Evolutionary conservation across 345 rosid genomes (phyloP).

Genomic region (Hibiscus mutabilis): DNA sequence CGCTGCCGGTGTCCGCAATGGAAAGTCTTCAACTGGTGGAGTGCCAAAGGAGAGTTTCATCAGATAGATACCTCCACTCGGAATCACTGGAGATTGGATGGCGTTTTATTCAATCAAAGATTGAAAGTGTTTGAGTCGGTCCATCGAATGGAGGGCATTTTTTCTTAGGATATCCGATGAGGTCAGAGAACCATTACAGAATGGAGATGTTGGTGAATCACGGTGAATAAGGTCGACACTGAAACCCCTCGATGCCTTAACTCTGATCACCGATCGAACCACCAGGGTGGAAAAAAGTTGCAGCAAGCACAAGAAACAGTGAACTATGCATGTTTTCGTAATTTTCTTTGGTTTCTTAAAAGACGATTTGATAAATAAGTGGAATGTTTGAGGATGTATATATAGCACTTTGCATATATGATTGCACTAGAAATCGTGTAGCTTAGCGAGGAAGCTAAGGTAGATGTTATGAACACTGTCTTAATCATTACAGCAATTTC

Average conservation of each 20-base stretch:
- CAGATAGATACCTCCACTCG: constrained; percentile 18
- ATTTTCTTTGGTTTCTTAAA: background rate
- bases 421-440: background rate
- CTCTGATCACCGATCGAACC: background rate
- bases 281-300: background rate
- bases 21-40: constrained; percentile 21
- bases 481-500: background rate
- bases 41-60: constrained; percentile 30
- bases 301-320: background rate
- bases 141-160: constrained; percentile 24
- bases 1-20: constrained; percentile 19
- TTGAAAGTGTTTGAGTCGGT: constrained; percentile 21
- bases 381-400: background rate
- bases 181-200: constrained; percentile 13
- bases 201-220: constrained; percentile 26
- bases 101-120: background rate
- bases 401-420: background rate
- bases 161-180: constrained; percentile 20
- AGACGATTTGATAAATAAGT: background rate
- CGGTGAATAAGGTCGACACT: constrained; percentile 29
- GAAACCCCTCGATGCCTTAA: background rate
- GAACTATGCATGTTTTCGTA: background rate
- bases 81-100: constrained; percentile 14
- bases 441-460: background rate
- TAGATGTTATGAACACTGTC: background rate